These are phyloP conservation scores for Colletotrichum sp. DNA, from an alignment of 2,329 filamentous ascomycete genomes.

Conservation along the genomic window DNA sequence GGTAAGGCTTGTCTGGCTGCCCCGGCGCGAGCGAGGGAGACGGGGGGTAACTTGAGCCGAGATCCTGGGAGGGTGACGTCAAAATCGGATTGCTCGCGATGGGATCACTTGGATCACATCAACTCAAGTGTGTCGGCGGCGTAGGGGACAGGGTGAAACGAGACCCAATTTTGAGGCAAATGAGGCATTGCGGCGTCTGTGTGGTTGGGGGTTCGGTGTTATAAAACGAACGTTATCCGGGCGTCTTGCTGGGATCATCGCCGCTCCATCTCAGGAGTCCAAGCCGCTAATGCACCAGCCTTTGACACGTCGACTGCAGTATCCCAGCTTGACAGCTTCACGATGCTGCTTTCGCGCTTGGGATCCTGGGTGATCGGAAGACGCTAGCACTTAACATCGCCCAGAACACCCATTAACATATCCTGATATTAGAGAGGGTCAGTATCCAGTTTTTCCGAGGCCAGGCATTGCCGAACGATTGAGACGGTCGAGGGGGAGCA, in stretches of 20 bases:
- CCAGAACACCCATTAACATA: neutral
- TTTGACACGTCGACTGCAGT: constrained; percentile 18
- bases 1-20: neutral
- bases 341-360: neutral
- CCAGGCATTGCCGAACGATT: neutral
- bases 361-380: constrained; percentile 12
- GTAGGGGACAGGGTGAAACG: constrained; percentile 8
- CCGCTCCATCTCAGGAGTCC: neutral
- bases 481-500: neutral
- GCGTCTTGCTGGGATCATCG: constrained; percentile 2
- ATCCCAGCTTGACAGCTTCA: constrained; percentile 16
- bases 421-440: neutral
- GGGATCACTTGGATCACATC: neutral
- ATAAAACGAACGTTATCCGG: constrained; percentile 6
- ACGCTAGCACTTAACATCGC: neutral
- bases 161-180: constrained; percentile 16
- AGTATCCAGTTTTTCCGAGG: neutral
- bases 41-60: neutral
- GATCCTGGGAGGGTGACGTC: constrained; percentile 16
- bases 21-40: neutral
- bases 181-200: constrained; percentile 20
- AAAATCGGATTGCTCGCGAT: neutral
- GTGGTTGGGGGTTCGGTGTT: constrained; percentile 8
- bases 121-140: neutral
- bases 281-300: constrained; percentile 4